Percentiles rank a stretch among this genome's conserved stretches.
phyloP scores from a whole-genome alignment of 371 early-diverging fungal species.

The Rhizopus microsporus region DNA sequence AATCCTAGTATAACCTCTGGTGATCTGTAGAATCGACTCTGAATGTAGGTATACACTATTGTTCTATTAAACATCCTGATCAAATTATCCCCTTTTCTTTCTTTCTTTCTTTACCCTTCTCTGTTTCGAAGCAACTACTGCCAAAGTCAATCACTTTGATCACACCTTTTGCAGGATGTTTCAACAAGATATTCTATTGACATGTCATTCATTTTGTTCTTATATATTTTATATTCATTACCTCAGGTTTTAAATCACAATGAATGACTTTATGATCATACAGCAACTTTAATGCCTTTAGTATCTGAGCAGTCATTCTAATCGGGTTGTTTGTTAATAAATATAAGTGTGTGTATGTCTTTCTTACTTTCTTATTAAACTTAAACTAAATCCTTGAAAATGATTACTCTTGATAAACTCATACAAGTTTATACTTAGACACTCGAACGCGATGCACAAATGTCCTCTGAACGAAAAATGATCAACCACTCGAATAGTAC shows the following conservation, averaged over 20 bases:
- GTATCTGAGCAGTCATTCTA: constrained; percentile 79
- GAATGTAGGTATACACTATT: constrained; percentile 89
- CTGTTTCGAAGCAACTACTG: constrained; percentile 72
- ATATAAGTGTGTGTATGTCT: constrained; percentile 83
- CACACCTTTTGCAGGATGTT: constrained; percentile 42
- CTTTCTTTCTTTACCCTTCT: constrained; percentile 27
- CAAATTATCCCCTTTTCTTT: neutral
- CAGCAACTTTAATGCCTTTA: constrained; percentile 75
- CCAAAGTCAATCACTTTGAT: constrained; percentile 96
- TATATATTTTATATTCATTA: neutral
- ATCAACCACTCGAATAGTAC: constrained; percentile 85
- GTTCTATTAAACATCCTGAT: neutral
- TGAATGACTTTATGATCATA: constrained; percentile 90
- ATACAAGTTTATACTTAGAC: constrained; percentile 94
- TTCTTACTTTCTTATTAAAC: constrained; percentile 84
- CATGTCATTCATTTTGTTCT: neutral
- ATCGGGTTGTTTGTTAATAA: constrained; percentile 29
- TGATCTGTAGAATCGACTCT: constrained; percentile 93
- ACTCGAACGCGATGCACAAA: constrained; percentile 95
- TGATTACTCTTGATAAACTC: constrained; percentile 96
- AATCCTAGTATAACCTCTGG: constrained; percentile 92
- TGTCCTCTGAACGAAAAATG: constrained; percentile 93
- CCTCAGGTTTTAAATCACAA: constrained; percentile 97
- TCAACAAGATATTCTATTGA: constrained; percentile 64
- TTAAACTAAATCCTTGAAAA: constrained; percentile 91